A percentile compares a stretch with the other conserved stretches of the same genome.
These are phyloP conservation scores for Chernovozyma sophiae-reginae DNA, from an alignment of 1,139 yeast genomes.

Conservation along the genomic window DNA sequence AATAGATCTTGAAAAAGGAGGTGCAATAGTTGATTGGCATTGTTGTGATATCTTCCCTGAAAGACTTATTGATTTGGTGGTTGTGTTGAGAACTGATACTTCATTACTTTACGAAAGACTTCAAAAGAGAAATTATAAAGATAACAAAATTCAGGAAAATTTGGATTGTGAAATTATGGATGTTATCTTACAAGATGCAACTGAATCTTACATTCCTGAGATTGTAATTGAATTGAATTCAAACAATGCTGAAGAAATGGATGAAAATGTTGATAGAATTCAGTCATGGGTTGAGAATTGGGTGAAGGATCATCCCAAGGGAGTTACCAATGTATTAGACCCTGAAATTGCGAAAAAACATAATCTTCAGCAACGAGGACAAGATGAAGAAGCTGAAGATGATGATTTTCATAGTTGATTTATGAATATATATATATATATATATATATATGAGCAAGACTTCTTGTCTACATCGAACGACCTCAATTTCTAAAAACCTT, in stretches of 20 bases:
- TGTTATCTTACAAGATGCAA: constrained; percentile 81
- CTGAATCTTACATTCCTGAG: constrained; percentile 72
- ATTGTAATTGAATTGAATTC: constrained; percentile 78
- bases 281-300: constrained; percentile 72
- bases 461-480: no score
- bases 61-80: constrained; percentile 83
- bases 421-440: not conserved
- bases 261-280: constrained; percentile 72
- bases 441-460: no score
- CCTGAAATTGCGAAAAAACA: constrained; percentile 15
- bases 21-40: constrained; percentile 90
- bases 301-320: constrained; percentile 47
- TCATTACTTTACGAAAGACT: constrained; percentile 70
- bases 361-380: not conserved
- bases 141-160: constrained; percentile 82
- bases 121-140: constrained; percentile 67
- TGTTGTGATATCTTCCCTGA: constrained; percentile 95
- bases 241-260: constrained; percentile 71
- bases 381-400: constrained; percentile 11
- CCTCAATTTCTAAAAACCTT: no score
- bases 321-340: constrained; percentile 35
- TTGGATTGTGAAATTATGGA: constrained; percentile 97
- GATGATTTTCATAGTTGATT: constrained; percentile 6
- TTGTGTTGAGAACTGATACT: constrained; percentile 80
- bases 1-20: constrained; percentile 77